A percentile compares a stretch with the other conserved stretches of the same genome.
These are phyloP conservation scores for Monascus ruber DNA, from an alignment of 2,329 filamentous ascomycete species.

Conservation along the genomic window DNA sequence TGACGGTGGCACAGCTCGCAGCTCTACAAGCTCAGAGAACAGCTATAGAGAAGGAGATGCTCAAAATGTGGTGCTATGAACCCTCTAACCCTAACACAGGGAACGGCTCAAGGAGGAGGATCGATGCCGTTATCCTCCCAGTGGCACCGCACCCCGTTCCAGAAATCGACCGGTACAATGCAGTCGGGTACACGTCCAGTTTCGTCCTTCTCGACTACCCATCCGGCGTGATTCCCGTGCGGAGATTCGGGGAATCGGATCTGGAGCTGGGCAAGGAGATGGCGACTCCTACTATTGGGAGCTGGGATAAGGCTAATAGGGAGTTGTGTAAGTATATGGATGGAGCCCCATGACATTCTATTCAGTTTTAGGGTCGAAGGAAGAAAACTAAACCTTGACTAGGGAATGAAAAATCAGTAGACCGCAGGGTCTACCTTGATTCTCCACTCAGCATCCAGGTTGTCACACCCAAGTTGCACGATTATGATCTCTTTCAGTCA, in stretches of 20 bases:
- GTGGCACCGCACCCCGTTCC: constrained; percentile 54
- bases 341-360: no score
- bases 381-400: not conserved
- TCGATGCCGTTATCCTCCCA: constrained; percentile 54
- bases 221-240: constrained; percentile 45
- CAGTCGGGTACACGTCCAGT: constrained; percentile 49
- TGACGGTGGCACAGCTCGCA: constrained; percentile 38
- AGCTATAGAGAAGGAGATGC: constrained; percentile 44
- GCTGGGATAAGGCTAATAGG: constrained; percentile 51
- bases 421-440: constrained; percentile 43
- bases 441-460: constrained; percentile 48
- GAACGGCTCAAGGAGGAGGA: constrained; percentile 7
- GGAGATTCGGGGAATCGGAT: constrained; percentile 39
- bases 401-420: constrained; percentile 38
- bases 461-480: constrained; percentile 43
- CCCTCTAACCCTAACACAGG: constrained; percentile 27
- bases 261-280: constrained; percentile 39
- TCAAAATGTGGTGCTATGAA: constrained; percentile 41
- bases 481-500: constrained; percentile 41
- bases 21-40: constrained; percentile 43
- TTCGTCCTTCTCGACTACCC: constrained; percentile 55
- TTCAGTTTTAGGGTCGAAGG: no score
- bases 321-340: constrained; percentile 39
- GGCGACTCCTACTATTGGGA: constrained; percentile 29
- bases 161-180: constrained; percentile 51